phyloP scores from a whole-genome alignment of 176 grass and related monocot genomes.

The Triticum aestivum region DNA sequence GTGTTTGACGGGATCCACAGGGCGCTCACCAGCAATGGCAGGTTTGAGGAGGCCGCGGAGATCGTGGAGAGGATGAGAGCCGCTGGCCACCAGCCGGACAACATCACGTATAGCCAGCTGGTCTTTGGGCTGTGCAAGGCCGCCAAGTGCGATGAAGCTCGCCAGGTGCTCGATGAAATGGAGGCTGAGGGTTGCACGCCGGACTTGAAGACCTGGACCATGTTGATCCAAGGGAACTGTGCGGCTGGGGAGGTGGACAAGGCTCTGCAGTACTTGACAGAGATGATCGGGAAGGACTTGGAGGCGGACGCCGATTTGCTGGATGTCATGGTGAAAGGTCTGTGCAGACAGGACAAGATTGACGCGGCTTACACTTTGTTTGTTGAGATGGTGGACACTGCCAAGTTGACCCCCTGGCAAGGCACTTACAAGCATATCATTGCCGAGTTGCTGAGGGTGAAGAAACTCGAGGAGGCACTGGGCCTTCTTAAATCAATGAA shows the following conservation, averaged over 20 bases:
- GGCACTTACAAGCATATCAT: conserved; percentile 68
- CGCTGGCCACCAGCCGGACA: conserved; percentile 70
- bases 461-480: conserved; percentile 70
- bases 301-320: conserved; percentile 62
- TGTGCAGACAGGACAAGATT: conserved; percentile 47
- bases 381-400: conserved; percentile 75
- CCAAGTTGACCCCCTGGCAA: conserved; percentile 53
- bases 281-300: conserved; percentile 69
- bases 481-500: conserved; percentile 70
- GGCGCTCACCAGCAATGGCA: conserved; percentile 64
- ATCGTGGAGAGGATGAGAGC: conserved; percentile 56
- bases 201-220: conserved; percentile 93
- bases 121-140: conserved; percentile 84
- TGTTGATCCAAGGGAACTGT: conserved; percentile 84
- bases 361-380: conserved; percentile 57
- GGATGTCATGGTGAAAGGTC: conserved; percentile 68
- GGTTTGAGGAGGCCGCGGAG: conserved; percentile 63
- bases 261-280: conserved; percentile 57
- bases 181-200: conserved; percentile 43
- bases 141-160: conserved; percentile 58
- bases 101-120: conserved; percentile 83
- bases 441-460: conserved; percentile 52
- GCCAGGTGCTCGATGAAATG: conserved; percentile 73
- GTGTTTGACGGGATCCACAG: conserved; percentile 82
- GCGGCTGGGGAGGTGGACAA: conserved; percentile 53